Conservation (phyloP, 2,329 filamentous ascomycete species). For the Beauveria pseudobassiana region DNA sequence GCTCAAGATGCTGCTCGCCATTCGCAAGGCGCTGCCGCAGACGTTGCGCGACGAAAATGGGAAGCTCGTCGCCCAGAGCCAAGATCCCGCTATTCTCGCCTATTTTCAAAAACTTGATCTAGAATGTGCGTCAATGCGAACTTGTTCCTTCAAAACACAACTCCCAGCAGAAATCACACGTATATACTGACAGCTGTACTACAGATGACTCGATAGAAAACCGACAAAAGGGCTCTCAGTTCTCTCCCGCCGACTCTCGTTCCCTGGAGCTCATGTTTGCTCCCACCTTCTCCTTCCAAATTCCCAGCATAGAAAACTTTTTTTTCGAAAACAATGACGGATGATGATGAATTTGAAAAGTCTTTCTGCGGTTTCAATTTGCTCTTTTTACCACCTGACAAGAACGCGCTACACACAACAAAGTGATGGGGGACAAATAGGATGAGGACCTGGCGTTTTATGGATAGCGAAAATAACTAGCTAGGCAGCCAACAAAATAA, state of each 20-base stretch:
- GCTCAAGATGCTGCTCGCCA: conserved; percentile 54
- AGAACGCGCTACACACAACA: not conserved
- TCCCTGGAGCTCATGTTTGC: conserved; percentile 43
- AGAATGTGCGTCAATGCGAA: conserved; percentile 40
- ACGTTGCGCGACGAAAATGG: conserved; percentile 40
- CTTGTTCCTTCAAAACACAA: too few species aligned
- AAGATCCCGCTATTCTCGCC: conserved; percentile 36
- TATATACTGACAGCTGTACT: not conserved
- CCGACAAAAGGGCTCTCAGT: conserved; percentile 44
- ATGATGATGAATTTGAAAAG: not conserved
- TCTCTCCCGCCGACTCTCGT: conserved; percentile 41
- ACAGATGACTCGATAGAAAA: conserved; percentile 25
- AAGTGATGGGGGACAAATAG: not conserved
- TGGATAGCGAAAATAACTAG: conserved; percentile 1
- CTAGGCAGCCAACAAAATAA: not conserved
- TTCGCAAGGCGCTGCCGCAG: conserved; percentile 51
- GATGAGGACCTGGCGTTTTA: conserved; percentile 1
- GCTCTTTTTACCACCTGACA: not conserved
- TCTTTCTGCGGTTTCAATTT: not conserved
- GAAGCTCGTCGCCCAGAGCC: conserved; percentile 39
- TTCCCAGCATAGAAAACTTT: not conserved
- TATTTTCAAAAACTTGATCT: conserved; percentile 52
- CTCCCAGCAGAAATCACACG: too few species aligned
- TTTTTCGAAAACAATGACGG: not conserved
- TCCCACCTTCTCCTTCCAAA: conserved; percentile 39